Conservation (phyloP, 164 flowering plant genomes). For the Dillenia turbinata region DNA sequence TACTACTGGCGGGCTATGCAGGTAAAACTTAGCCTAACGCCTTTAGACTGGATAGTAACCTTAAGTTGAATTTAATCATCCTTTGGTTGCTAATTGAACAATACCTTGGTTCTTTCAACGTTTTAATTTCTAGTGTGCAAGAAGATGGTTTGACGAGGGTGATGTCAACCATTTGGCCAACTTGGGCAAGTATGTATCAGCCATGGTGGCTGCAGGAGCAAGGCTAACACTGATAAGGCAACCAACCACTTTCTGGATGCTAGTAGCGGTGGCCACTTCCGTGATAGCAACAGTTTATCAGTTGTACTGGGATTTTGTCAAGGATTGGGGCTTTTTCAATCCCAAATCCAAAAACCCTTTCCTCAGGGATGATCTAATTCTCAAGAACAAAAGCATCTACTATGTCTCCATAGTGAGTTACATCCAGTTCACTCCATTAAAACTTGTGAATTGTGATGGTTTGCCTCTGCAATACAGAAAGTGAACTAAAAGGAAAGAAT, state of each 20-base stretch:
- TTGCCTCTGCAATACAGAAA: no score
- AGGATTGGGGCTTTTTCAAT: conserved; percentile 87
- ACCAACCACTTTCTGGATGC: conserved; percentile 43
- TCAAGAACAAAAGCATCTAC: conserved; percentile 73
- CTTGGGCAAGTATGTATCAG: conserved; percentile 97
- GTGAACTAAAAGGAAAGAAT: not conserved
- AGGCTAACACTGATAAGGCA: conserved; percentile 65
- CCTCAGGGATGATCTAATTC: conserved; percentile 82
- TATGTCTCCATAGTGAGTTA: conserved; percentile 77
- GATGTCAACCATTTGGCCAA: conserved; percentile 68
- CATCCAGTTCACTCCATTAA: not conserved
- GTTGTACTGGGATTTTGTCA: conserved; percentile 93
- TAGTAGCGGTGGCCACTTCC: conserved; percentile 60
- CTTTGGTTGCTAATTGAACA: no score
- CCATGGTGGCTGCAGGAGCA: conserved; percentile 97
- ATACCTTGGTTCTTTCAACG: no score
- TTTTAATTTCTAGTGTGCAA: conserved; percentile 59
- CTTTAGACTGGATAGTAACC: no score
- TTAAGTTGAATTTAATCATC: no score
- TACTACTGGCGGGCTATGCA: conserved; percentile 99
- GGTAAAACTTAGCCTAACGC: conserved; percentile 30
- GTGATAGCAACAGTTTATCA: conserved; percentile 79
- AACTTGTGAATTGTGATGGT: no score
- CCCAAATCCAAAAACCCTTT: conserved; percentile 62
- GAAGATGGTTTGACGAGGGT: conserved; percentile 83